A percentile compares a stretch with the other conserved stretches of the same genome.
These are phyloP conservation scores for Periconia sp. DNA, from an alignment of 2,329 filamentous ascomycete genomes.

Conservation along the genomic window DNA sequence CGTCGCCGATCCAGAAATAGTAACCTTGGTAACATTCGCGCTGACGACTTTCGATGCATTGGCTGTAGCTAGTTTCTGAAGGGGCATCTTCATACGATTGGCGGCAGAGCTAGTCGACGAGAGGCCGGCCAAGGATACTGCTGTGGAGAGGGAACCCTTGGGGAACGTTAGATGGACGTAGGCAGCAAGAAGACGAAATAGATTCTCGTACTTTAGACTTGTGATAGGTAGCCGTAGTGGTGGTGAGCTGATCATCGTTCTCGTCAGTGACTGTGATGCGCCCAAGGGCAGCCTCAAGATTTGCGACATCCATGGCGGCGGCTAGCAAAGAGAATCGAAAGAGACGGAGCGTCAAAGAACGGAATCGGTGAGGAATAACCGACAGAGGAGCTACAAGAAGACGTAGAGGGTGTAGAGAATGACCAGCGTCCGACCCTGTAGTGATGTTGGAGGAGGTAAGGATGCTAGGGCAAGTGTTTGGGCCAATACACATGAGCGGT, in stretches of 20 bases:
- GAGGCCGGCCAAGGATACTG: conserved; percentile 55
- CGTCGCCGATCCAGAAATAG: conserved; percentile 53
- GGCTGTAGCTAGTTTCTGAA: conserved; percentile 86
- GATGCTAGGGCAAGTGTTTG: conserved; percentile 8
- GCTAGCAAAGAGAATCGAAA: conserved; percentile 12
- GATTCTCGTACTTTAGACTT: conserved; percentile 74
- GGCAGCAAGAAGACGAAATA: not conserved
- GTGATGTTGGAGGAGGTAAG: not conserved
- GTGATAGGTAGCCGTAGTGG: conserved; percentile 64
- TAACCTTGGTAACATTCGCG: conserved; percentile 64
- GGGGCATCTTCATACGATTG: conserved; percentile 71
- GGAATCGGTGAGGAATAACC: conserved; percentile 12
- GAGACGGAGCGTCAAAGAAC: conserved; percentile 12
- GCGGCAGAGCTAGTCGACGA: conserved; percentile 48
- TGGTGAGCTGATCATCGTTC: conserved; percentile 67
- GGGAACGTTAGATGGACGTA: conserved; percentile 26
- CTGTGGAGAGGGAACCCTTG: conserved; percentile 54
- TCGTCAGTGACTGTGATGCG: conserved; percentile 89
- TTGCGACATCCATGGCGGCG: conserved; percentile 68
- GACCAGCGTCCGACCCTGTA: too few relatives aligned
- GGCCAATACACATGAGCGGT: conserved; percentile 19
- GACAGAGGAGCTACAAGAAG: not conserved
- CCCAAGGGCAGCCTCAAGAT: conserved; percentile 87
- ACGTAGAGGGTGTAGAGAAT: not conserved
- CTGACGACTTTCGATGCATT: conserved; percentile 61